These are phyloP conservation scores for Xylariaceae sp. DNA, from an alignment of 2,329 filamentous ascomycete species.

Conservation along the genomic window DNA sequence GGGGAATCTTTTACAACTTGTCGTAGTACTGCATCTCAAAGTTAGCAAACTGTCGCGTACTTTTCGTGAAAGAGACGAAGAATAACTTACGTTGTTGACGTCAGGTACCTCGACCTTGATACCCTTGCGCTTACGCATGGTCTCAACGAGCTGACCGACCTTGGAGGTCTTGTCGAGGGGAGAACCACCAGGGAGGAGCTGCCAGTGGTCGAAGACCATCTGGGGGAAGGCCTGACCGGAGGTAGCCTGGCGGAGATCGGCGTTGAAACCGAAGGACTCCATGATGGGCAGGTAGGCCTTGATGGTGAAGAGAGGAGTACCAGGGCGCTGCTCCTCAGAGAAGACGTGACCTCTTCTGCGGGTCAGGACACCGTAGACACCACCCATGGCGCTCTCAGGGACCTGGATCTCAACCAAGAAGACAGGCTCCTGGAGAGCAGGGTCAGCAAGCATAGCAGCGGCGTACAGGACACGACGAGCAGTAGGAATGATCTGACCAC, in stretches of 20 bases:
- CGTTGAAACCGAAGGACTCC: slow-evolving; percentile 99
- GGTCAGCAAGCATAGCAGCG: slow-evolving; percentile 82
- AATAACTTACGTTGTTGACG: slow-evolving; percentile 82
- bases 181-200: slow-evolving; percentile 89
- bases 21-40: slow-evolving; percentile 75
- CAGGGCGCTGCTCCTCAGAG: slow-evolving; percentile 94
- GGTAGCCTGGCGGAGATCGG: slow-evolving; percentile 88
- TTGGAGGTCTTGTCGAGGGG: slow-evolving; percentile 77
- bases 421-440: slow-evolving; percentile 90
- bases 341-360: slow-evolving; percentile 98
- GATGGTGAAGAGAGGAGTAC: slow-evolving; percentile 99
- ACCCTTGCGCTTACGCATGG: slow-evolving; percentile 99
- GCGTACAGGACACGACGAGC: slow-evolving; percentile 97
- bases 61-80: too few species aligned
- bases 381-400: slow-evolving; percentile 97
- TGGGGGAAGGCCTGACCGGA: slow-evolving; percentile 98
- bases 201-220: slow-evolving; percentile 98
- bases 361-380: slow-evolving; percentile 99
- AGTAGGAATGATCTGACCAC: slow-evolving; percentile 97
- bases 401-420: slow-evolving; percentile 99
- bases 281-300: slow-evolving; percentile 95
- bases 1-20: slow-evolving; percentile 74
- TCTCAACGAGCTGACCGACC: slow-evolving; percentile 75
- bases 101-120: slow-evolving; percentile 92
- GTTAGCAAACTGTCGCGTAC: slow-evolving; percentile 34